Conservation (phyloP, 345 rosid species). For the Pistacia vera region DNA sequence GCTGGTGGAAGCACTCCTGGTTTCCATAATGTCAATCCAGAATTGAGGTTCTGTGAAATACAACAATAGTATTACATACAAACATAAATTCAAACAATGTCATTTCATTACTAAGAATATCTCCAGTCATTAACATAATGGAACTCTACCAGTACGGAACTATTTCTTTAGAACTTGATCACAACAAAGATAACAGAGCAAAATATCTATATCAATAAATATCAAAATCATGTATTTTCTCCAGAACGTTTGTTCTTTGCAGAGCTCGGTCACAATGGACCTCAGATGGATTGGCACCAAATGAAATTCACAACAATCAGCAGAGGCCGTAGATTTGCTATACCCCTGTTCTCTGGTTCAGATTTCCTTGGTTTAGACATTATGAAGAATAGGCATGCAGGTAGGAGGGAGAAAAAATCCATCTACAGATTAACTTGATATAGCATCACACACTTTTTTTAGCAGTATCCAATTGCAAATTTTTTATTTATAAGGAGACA, state of each 20-base stretch:
- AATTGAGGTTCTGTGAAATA: slow-evolving; percentile 55
- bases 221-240: background rate
- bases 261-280: background rate
- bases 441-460: background rate
- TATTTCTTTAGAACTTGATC: background rate
- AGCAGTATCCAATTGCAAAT: background rate
- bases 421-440: slow-evolving; percentile 3
- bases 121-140: background rate
- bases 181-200: background rate
- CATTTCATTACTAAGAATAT: background rate
- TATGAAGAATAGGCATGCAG: too few species aligned
- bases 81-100: background rate
- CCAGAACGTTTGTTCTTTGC: background rate
- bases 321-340: background rate
- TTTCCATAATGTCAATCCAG: slow-evolving; percentile 77
- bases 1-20: slow-evolving; percentile 87
- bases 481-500: slow-evolving; percentile 3
- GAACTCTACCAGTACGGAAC: background rate
- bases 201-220: background rate
- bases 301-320: background rate
- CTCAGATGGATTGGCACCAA: background rate
- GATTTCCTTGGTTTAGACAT: background rate
- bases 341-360: background rate
- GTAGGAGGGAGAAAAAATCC: background rate
- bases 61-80: background rate